A percentile compares a stretch with the other conserved stretches of the same genome.
Evolutionary conservation across 2,329 filamentous ascomycete genomes (phyloP).

Genomic region (Trichoderma lentiforme): DNA sequence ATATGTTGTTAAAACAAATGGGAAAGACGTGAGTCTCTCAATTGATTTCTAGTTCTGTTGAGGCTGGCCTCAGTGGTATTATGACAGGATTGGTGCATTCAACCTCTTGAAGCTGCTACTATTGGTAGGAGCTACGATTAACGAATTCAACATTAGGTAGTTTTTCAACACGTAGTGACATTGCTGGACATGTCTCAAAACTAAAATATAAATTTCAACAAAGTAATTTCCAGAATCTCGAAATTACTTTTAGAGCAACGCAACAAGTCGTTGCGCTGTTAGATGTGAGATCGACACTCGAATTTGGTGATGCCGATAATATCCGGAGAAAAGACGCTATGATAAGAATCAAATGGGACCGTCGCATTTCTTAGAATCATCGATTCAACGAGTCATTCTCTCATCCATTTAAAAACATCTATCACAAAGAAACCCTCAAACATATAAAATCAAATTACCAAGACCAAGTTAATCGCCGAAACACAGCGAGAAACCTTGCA

Average conservation of each 20-base stretch:
- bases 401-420: background rate
- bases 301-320: conserved; percentile 1
- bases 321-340: conserved; percentile 13
- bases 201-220: background rate
- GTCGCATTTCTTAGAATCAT: background rate
- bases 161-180: background rate
- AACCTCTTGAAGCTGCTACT: background rate
- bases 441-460: background rate
- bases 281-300: background rate
- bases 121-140: background rate
- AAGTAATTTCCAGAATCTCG: background rate
- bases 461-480: background rate
- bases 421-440: background rate
- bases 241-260: background rate
- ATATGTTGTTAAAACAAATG: conserved; percentile 38
- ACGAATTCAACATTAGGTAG: background rate
- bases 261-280: background rate
- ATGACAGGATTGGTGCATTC: background rate
- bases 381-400: background rate
- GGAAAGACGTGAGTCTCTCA: conserved; percentile 23
- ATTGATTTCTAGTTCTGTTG: background rate
- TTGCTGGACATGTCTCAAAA: background rate
- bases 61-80: background rate
- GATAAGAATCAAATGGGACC: conserved; percentile 9
- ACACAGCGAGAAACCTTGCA: background rate